A percentile compares a stretch with the other conserved stretches of the same genome.
These are phyloP conservation scores for Cadophora sp. DNA, from an alignment of 2,329 filamentous ascomycete genomes.

Conservation along the genomic window DNA sequence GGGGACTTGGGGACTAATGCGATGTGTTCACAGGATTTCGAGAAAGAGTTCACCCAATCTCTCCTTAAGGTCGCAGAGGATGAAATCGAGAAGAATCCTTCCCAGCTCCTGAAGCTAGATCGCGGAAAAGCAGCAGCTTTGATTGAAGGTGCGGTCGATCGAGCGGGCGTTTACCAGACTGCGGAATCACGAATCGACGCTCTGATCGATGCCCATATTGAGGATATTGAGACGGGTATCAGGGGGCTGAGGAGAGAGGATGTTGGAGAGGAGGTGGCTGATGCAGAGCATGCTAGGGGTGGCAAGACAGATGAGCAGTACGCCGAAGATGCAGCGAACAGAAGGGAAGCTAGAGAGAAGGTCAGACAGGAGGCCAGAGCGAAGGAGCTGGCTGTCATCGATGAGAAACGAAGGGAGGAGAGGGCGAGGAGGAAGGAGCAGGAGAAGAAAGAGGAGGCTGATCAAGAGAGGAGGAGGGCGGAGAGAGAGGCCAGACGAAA, in stretches of 20 bases:
- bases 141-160: constrained; percentile 79
- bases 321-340: constrained; percentile 67
- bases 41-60: constrained; percentile 68
- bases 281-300: constrained; percentile 68
- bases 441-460: constrained; percentile 53
- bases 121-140: constrained; percentile 76
- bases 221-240: constrained; percentile 72
- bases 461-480: constrained; percentile 53
- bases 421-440: constrained; percentile 57
- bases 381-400: constrained; percentile 64
- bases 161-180: constrained; percentile 76
- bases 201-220: constrained; percentile 67
- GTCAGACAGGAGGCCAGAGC: constrained; percentile 65
- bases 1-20: constrained; percentile 17
- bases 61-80: constrained; percentile 74
- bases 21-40: constrained; percentile 63
- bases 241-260: constrained; percentile 71
- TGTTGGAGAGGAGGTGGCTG: constrained; percentile 72
- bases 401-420: constrained; percentile 65
- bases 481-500: constrained; percentile 42
- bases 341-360: constrained; percentile 65
- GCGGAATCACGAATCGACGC: constrained; percentile 71
- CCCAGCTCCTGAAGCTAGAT: constrained; percentile 74
- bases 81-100: constrained; percentile 78
- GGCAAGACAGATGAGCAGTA: constrained; percentile 79